Base-by-base conservation (phyloP, 2,329 filamentous ascomycete species). In the Sordariomycetes sp. region DNA sequence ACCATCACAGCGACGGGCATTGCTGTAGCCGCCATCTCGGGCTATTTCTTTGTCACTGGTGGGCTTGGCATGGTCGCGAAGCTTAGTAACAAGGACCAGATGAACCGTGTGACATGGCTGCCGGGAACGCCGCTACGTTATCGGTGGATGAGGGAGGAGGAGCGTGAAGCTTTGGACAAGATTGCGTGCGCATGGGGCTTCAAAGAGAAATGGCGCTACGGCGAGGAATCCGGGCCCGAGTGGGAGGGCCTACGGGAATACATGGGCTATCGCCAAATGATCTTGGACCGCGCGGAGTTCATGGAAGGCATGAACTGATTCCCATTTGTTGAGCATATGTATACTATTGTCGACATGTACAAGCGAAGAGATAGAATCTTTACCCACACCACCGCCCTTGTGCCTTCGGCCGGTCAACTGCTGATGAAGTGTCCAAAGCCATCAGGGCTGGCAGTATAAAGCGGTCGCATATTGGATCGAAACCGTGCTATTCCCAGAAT, bases 111-210 rank as follows among this genome's bases (percentile, higher is more conserved):
- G 5, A 88, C 86, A 3, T 98, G 92, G 92, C 70, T 82, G 8
- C 76, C 77, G 1, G 92, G 92, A 9, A 81, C 86, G 21, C 82
- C 85, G 16, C 62, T 96, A 42, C 72, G 82, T 41, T 73, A 86
- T 48, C 74, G 92, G 11, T 96, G 88, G 84, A 57, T 94, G 35
- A 71, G 86, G 21, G 92, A 96, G 55, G 87, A 94, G 43, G 88
- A 98, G 65, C 71, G 92, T 17, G 83, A 80, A 4, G 86, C 87
- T 1, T 66, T 94, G 43, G 92, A 98, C 62, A 79, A 75, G 50
- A 75, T 98, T 37, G 87, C 88, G 1, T 75, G 80, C 43, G 82
- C 86, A 1, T 98, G 92, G 86, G 92, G 92, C 0, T 98, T 95
- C 60, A 81, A 82, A 48, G 85, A 94, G 53, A 59, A 67, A 19